These are phyloP conservation scores for Hyaloraphidium curvatum DNA, from an alignment of 192 early-diverging fungal genomes.

Conservation along the genomic window DNA sequence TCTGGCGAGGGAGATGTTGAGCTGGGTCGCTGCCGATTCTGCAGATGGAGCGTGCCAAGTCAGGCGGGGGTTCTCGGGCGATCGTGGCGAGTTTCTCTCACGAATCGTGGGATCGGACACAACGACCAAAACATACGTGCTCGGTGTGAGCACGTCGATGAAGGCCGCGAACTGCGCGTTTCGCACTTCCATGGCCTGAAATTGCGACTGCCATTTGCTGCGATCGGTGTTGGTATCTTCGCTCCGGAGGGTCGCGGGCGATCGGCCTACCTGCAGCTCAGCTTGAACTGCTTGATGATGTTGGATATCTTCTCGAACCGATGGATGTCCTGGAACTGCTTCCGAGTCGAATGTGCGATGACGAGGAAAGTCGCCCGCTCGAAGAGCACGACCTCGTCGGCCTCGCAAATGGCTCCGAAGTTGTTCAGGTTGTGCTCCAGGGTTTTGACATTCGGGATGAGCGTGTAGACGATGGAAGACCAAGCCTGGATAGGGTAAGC, in stretches of 20 bases:
- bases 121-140: constrained; percentile 76
- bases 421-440: constrained; percentile 60
- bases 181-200: constrained; percentile 74
- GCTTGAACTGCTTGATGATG: constrained; percentile 83
- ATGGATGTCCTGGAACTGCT: constrained; percentile 42
- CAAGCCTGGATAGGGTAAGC: constrained; percentile 47
- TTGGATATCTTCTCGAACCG: constrained; percentile 81
- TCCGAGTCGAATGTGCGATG: constrained; percentile 54
- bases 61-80: too few species aligned
- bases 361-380: constrained; percentile 91
- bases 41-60: too few species aligned
- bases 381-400: constrained; percentile 86
- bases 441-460: constrained; percentile 77
- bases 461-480: constrained; percentile 87
- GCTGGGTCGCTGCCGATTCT: too few species aligned
- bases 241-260: background rate
- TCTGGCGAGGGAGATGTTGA: too few species aligned
- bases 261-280: constrained; percentile 41
- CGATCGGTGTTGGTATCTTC: background rate
- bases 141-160: constrained; percentile 62
- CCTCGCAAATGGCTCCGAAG: constrained; percentile 72
- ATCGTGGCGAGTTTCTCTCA: too few species aligned
- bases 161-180: constrained; percentile 49
- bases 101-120: constrained; percentile 64
- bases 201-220: constrained; percentile 60